Evolutionary conservation across 1,139 yeast genomes (phyloP), one percentile per base, ranked within the genome.

Genomic region (Nakaseomyces delphensis): DNA sequence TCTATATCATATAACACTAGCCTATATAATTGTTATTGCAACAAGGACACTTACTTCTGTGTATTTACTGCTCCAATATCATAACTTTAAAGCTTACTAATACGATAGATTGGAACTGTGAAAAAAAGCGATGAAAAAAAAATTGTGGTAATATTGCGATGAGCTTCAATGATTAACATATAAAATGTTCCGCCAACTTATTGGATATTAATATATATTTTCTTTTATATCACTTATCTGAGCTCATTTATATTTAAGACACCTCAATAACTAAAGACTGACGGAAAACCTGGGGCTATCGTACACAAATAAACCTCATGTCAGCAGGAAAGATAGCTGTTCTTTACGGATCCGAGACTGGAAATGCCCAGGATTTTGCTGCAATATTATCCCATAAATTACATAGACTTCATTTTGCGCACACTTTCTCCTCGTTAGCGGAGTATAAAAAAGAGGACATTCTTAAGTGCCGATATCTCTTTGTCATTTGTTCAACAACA

Each of bases 281-380:
- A 6, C 9, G 14, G 5, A 10, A 7, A 7, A 23, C 25, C 25
- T 9, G 30, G n/a, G n/a, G 30, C 11, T 27, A 27, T 27, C 7
- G 5, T 27, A n/a, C n/a, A n/a, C n/a, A 25, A 19, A 31, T 16
- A 25, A 28, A 28, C 6, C 13, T 25, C 16, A 47, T 45, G 44
- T 35, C 50, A 5, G 36, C 55, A 8, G 52, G 48, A 38, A 56
- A 51, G 44, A 65, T 83, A 11, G 76, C 79, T 23, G 74, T 91
- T 13, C 66, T 91, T 1, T 89, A 83, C 60, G 97, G 96, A 0
- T 82, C 96, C 1, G 97, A 89, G 58, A 85, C 96, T 0, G 98
- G 97, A 1, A 87, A 85, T 53, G 76, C 96, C 1, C 86, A 83
- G 54, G 97, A 91, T 54, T 81, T 77, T 55, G 96, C 97, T 1